Evolutionary conservation across 2,329 filamentous ascomycete genomes (phyloP).

Genomic region (Pseudocercospora eumusae): DNA sequence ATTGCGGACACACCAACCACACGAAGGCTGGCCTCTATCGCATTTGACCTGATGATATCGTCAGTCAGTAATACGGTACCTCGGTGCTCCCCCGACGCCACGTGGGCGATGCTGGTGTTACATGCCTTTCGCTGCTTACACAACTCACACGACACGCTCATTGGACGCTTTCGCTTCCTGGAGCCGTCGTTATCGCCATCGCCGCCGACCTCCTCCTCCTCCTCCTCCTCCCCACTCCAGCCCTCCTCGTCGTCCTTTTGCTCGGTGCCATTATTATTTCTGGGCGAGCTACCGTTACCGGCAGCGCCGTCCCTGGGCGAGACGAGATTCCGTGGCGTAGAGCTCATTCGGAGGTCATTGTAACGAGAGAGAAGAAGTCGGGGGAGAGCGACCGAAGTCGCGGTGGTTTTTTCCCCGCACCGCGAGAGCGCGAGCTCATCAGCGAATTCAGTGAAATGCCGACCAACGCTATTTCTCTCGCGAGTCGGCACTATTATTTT

Average conservation of each 20-base stretch:
- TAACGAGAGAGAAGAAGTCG: conserved; percentile 21
- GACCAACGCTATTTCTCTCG: conserved; percentile 1
- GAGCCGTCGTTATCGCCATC: conserved; percentile 39
- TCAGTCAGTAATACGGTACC: no score
- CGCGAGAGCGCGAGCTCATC: conserved; percentile 15
- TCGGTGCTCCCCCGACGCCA: not conserved
- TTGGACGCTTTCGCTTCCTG: conserved; percentile 45
- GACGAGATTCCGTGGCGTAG: conserved; percentile 18
- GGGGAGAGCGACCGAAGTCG: conserved; percentile 15
- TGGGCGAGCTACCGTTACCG: conserved; percentile 18
- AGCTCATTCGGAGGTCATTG: conserved; percentile 23
- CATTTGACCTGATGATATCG: conserved; percentile 56
- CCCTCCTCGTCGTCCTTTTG: conserved; percentile 37
- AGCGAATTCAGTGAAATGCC: conserved; percentile 13
- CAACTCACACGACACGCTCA: conserved; percentile 63
- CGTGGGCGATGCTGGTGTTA: conserved; percentile 12
- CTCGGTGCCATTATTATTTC: conserved; percentile 28
- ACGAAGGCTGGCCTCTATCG: conserved; percentile 74
- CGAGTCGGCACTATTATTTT: conserved; percentile 19
- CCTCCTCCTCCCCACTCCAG: conserved; percentile 46
- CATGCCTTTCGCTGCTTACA: conserved; percentile 78
- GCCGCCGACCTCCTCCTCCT: conserved; percentile 42
- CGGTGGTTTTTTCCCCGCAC: conserved; percentile 19
- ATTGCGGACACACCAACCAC: conserved; percentile 71
- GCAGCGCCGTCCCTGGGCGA: conserved; percentile 26